Conservation (phyloP, 352 stramenopile genomes). For the Globisporangium okanoganense region DNA sequence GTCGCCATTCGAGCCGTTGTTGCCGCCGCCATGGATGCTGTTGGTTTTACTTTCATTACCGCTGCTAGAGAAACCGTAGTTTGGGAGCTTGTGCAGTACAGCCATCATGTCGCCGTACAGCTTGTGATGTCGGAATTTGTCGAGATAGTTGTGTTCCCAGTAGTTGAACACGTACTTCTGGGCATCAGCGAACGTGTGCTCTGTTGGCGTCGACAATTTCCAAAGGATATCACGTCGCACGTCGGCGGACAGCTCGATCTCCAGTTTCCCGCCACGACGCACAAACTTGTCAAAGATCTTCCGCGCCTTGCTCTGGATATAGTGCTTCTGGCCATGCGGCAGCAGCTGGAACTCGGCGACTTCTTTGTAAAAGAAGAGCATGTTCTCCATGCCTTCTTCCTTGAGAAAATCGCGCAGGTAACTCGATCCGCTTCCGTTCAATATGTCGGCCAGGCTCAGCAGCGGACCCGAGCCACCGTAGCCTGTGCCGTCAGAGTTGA, state of each 20-base stretch:
- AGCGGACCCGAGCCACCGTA: neutral
- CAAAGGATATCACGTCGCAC: constrained; percentile 65
- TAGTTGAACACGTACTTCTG: constrained; percentile 45
- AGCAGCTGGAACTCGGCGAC: constrained; percentile 69
- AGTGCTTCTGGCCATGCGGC: constrained; percentile 60
- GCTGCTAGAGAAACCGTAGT: neutral
- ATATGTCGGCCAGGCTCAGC: constrained; percentile 32
- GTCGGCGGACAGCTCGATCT: constrained; percentile 55
- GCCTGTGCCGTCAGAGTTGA: neutral
- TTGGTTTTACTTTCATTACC: constrained; percentile 12
- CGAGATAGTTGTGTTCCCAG: constrained; percentile 49
- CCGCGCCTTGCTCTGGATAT: constrained; percentile 66
- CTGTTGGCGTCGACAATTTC: constrained; percentile 47
- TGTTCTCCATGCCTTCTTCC: constrained; percentile 45
- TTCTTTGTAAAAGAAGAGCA: constrained; percentile 70
- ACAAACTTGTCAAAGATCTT: constrained; percentile 76
- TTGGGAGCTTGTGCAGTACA: constrained; percentile 17
- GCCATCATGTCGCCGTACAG: constrained; percentile 42
- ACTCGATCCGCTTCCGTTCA: constrained; percentile 45
- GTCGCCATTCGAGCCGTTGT: constrained; percentile 13
- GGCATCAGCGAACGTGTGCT: constrained; percentile 62
- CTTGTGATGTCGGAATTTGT: constrained; percentile 33
- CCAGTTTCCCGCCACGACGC: constrained; percentile 49
- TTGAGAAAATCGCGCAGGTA: constrained; percentile 57
- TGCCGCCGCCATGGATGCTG: constrained; percentile 10